Base-by-base conservation (phyloP, 495 filamentous ascomycete genomes). In the Xylaria intraflava region DNA sequence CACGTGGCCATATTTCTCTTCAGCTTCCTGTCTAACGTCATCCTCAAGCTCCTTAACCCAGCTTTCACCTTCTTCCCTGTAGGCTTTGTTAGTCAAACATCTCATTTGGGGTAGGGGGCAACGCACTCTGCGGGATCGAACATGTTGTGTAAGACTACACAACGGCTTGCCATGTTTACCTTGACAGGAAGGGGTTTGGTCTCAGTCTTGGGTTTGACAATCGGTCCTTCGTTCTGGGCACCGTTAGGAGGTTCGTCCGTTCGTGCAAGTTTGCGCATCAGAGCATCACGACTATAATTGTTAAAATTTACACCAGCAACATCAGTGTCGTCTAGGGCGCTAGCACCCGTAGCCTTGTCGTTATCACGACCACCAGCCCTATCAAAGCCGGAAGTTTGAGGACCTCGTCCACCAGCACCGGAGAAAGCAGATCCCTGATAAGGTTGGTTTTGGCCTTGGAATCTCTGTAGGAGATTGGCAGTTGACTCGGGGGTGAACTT, bases 401-500 rank as follows among this genome's bases (percentile, higher is more conserved):
- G 82, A 57, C 90, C 90, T 64, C 90, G 87, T 59, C 91, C 91
- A 51, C 91, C 91, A 61, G 86, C 84, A 51, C 91, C 91, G 58
- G 89, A 95, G 73, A 97, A 97, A 36, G 86, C 83, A 57, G 92
- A 96, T 69, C 94, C 94, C 79, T 96, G 92, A 71, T 83, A 93
- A 69, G 83, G 83, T 71, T 81, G 78, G 72, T 84, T 83, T 78
- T 87, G 84, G 63, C 84, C 82, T 72, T 88, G 85, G 75, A 92
- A 89, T 65, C 90, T 88, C 77, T 90, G 90, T 52, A 93, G 72
- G 58, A 94, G 82, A 71, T 87, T 89, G 63, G 88, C 86, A 70
- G 88, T 96, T 70, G 90, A 92, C 75, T 96, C 93, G 58, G 90
- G 87, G 76, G 93, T 97, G 72, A 97, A 99, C 87, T 97, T 97